phyloP scores from a whole-genome alignment of 2,329 filamentous ascomycete species.

The Aureobasidium sp. region DNA sequence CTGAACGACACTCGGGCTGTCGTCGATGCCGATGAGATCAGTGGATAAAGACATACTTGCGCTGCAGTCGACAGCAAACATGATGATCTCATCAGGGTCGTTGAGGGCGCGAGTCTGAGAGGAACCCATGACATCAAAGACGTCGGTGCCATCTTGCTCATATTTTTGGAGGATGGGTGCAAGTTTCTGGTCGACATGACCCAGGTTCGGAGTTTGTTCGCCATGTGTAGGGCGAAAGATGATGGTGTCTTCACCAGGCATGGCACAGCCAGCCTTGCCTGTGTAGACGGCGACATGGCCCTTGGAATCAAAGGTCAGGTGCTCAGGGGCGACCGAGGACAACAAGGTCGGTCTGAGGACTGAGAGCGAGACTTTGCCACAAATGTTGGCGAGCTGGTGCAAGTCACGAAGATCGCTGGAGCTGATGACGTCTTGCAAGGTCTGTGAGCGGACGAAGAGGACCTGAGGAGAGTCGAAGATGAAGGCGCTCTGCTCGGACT shows the following conservation, averaged over 20 bases:
- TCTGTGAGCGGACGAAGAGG: neutral
- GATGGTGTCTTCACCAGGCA: constrained; percentile 28
- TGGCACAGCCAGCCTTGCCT: constrained; percentile 29
- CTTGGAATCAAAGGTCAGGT: constrained; percentile 30
- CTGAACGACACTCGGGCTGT: constrained; percentile 8
- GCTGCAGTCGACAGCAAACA: constrained; percentile 32
- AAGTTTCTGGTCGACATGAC: constrained; percentile 31
- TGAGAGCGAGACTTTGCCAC: constrained; percentile 27
- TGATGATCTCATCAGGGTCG: constrained; percentile 30
- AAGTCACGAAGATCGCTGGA: constrained; percentile 23
- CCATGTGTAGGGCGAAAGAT: constrained; percentile 29
- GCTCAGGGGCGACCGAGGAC: constrained; percentile 26
- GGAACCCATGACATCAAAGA: constrained; percentile 31
- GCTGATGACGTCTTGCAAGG: neutral
- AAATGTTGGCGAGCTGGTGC: constrained; percentile 26
- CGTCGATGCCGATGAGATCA: constrained; percentile 28
- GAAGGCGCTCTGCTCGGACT: neutral
- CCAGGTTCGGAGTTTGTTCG: constrained; percentile 29
- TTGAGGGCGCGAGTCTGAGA: constrained; percentile 23
- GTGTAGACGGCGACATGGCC: constrained; percentile 32
- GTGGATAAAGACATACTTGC: constrained; percentile 27
- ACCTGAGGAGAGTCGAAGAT: neutral
- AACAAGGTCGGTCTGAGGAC: constrained; percentile 27
- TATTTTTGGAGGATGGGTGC: constrained; percentile 28
- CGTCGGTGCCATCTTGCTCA: constrained; percentile 28